Evolutionary conservation across 2,329 filamentous ascomycete species (phyloP), one percentile per base, ranked within the genome.

Genomic region (Fusarium nematophilum): DNA sequence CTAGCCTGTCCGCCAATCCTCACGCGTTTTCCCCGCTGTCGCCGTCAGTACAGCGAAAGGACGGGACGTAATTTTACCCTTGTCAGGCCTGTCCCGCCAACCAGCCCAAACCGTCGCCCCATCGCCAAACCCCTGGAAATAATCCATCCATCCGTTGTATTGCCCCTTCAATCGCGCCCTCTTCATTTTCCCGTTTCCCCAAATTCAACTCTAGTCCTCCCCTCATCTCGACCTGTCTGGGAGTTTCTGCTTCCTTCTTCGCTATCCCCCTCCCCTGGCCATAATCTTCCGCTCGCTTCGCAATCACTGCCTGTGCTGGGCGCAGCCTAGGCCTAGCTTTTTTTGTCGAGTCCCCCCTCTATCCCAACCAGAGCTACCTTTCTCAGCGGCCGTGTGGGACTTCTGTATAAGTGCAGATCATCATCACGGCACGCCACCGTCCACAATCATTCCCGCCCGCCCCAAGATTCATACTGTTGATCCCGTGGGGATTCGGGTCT

Each of bases 61-160:
- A 57, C 55, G 53, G 58, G 62, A 55, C 67, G 68, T 66, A 71
- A 71, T 71, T 70, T 71, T 66, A 56, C 59, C 49, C 58, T 62
- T 57, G 49, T 52, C 53, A 38, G 30, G 47, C 48, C 57, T 65
- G 61, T 65, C 63, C 59, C 59, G 56, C 63, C 63, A 61, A 64
- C 63, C 63, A 57, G 48, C 50, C 63, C 49, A 54, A 59, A 52
- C 49, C 59, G 51, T 54, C 54, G 66, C 66, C 66, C 66, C 66
- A 67, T 67, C 61, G 37, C 53, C 53, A 49, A 52, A 44, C 65
- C 65, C 65, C 55, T 58, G 63, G 60, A 67, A 67, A 63, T 68
- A 65, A 68, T 63, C 51, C 65, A 59, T 61, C 59, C 59, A 57
- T 65, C 33, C 33, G 17, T 65, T 48, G 57, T 53, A 66, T 56